Percentiles rank a stretch among this genome's conserved stretches.
Evolutionary conservation across 352 stramenopile species (phyloP).

Genomic region (Thalassiosira mediterranea): DNA sequence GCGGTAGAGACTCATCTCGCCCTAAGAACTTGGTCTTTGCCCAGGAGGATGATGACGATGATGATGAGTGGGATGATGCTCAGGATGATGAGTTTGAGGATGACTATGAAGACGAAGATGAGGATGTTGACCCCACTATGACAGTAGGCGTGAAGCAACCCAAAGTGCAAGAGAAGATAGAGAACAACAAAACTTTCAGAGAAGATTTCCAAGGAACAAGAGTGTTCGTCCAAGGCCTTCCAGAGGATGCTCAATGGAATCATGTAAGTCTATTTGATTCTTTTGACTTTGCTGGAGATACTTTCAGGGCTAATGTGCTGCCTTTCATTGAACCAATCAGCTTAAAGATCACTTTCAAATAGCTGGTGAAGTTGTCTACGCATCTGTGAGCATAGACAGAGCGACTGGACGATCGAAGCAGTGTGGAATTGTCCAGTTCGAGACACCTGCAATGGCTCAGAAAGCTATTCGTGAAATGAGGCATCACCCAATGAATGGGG

Average conservation of each 20-base stretch:
- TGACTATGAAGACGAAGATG: constrained; percentile 7
- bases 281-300: constrained; percentile 11
- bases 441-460: constrained; percentile 67
- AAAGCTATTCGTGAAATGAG: constrained; percentile 78
- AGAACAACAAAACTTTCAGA: constrained; percentile 43
- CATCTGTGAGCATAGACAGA: constrained; percentile 70
- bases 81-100: constrained; percentile 14
- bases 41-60: constrained; percentile 10
- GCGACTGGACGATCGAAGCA: constrained; percentile 71
- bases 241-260: constrained; percentile 70
- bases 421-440: constrained; percentile 81
- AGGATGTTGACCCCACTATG: constrained; percentile 23
- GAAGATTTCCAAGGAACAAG: constrained; percentile 76
- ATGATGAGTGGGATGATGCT: constrained; percentile 34
- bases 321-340: too few relatives aligned
- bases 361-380: constrained; percentile 78
- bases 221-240: constrained; percentile 80
- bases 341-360: constrained; percentile 81
- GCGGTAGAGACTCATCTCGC: not conserved
- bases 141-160: constrained; percentile 9
- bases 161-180: constrained; percentile 2
- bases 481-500: constrained; percentile 70
- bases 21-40: constrained; percentile 33
- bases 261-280: constrained; percentile 48
- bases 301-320: too few relatives aligned